Conservation (phyloP, 2,329 filamentous ascomycete species). For the Ophiosphaerella narmari region DNA sequence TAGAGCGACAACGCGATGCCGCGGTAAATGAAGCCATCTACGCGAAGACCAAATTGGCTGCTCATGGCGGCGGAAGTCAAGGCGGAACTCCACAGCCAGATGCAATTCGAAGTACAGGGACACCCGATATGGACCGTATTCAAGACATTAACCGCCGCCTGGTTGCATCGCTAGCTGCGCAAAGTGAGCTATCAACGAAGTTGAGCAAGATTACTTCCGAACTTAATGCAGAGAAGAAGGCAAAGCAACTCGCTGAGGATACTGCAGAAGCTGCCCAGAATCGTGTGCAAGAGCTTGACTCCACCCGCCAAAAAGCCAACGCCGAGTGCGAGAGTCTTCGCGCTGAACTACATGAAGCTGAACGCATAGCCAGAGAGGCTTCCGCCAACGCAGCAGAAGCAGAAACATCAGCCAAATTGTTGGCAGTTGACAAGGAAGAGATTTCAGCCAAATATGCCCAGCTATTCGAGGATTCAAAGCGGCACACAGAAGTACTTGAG, state of each 20-base stretch:
- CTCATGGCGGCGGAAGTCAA: slow-evolving; percentile 71
- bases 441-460: slow-evolving; percentile 71
- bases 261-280: slow-evolving; percentile 81
- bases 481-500: slow-evolving; percentile 71
- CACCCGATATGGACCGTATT: slow-evolving; percentile 67
- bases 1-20: slow-evolving; percentile 90
- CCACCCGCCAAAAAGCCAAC: slow-evolving; percentile 79
- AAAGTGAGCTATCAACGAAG: slow-evolving; percentile 79
- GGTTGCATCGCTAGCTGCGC: slow-evolving; percentile 76
- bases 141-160: slow-evolving; percentile 81
- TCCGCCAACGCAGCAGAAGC: slow-evolving; percentile 78
- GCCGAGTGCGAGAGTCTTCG: slow-evolving; percentile 85
- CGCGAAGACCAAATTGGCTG: slow-evolving; percentile 88
- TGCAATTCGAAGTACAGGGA: slow-evolving; percentile 62
- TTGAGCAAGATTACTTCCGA: slow-evolving; percentile 72
- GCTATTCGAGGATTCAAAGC: slow-evolving; percentile 67
- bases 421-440: slow-evolving; percentile 86
- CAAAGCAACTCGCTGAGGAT: slow-evolving; percentile 85
- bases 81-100: slow-evolving; percentile 60
- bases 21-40: slow-evolving; percentile 96
- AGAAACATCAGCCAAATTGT: slow-evolving; percentile 71
- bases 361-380: slow-evolving; percentile 80
- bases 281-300: slow-evolving; percentile 81
- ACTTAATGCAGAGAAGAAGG: slow-evolving; percentile 78
- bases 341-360: slow-evolving; percentile 79